A percentile compares a stretch with the other conserved stretches of the same genome.
Conservation (phyloP, 1,284 basidiomycete species). For the Amylostereum areolatum region DNA sequence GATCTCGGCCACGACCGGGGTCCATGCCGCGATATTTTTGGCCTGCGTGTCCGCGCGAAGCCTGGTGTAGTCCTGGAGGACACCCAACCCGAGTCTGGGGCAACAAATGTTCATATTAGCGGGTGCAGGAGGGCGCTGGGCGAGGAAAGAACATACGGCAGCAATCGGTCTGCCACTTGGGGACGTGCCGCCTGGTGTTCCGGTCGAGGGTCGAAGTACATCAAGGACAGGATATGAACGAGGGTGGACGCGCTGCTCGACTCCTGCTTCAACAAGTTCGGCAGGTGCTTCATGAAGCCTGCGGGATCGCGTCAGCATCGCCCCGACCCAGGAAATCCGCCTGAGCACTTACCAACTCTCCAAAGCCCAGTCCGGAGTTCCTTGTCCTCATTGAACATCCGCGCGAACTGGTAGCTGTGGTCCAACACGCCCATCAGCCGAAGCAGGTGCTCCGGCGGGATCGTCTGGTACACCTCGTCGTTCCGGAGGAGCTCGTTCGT, state of each 20-base stretch:
- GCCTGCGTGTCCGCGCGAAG: conserved; percentile 88
- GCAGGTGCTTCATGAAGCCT: conserved; percentile 99
- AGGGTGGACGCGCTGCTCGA: conserved; percentile 94
- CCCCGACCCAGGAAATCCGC: not conserved
- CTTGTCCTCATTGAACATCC: conserved; percentile 98
- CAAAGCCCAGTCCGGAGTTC: conserved; percentile 94
- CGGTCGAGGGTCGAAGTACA: conserved; percentile 90
- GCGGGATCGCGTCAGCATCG: not conserved
- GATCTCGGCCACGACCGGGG: conserved; percentile 93
- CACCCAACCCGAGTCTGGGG: conserved; percentile 79
- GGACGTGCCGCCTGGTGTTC: conserved; percentile 79
- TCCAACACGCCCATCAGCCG: conserved; percentile 93
- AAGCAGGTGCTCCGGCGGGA: conserved; percentile 90
- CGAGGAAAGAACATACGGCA: conserved; percentile 64
- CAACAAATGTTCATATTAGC: conserved; percentile 6
- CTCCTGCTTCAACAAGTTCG: conserved; percentile 97
- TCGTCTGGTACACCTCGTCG: conserved; percentile 87
- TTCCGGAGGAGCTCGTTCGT: conserved; percentile 95
- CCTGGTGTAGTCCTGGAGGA: conserved; percentile 88
- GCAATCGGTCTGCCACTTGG: conserved; percentile 83
- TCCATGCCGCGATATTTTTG: conserved; percentile 97
- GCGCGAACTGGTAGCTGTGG: conserved; percentile 95
- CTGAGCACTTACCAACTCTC: conserved; percentile 86
- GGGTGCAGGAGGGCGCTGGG: not conserved
- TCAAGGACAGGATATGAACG: conserved; percentile 85